Base-by-base conservation (phyloP, 805 yeast species). In the Zygoascus ofunaensis region DNA sequence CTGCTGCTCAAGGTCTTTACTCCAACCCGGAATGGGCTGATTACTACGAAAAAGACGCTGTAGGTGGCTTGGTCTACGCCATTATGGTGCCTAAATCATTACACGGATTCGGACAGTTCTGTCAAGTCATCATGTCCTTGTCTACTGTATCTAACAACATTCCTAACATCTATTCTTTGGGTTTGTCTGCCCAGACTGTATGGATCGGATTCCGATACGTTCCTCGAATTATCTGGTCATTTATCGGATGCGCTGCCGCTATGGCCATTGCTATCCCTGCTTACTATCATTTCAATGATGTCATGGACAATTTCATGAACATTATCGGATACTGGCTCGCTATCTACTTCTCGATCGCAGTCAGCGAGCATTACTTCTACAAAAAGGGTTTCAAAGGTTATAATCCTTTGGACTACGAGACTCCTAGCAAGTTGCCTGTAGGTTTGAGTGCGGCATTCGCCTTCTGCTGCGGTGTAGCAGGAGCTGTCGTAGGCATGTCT, bases 141-240 rank as follows among this genome's bases (percentile, higher is more conserved):
- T 85, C 95, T 26, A 86, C 95, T 26, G 82, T 89, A 46, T 80
- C 95, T 52, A 87, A 86, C 73, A 87, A 87, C 69, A 78, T 87
- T 63, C 96, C 96, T 64, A 87, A 87, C 71, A 80, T 87, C 82
- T 89, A 89, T 71, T 85, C 97, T 21, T 76, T 87, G 56, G 89
- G 87, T 34, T 72, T 89, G 59, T 80, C 87, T 52, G 87, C 87
- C 30, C 97, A 89, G 68, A 78, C 92, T 37, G 68, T 83, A 56
- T 83, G 90, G 83, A 76, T 82, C 45, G 77, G 76, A 51, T 75
- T 87, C 58, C 71, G 78, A 36, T 75, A 70, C 58, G 69, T 89
- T 47, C 97, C 96, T 58, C 78, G 96, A 72, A 73, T 82, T 42
- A 53, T 79, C 41, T 87, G 95, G 95, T 80, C 95, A 35, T 54